Percentiles rank a stretch among this genome's conserved stretches.
These are phyloP conservation scores for Dictyostelium intermedium DNA, from an alignment of 78 protist species.

Conservation along the genomic window DNA sequence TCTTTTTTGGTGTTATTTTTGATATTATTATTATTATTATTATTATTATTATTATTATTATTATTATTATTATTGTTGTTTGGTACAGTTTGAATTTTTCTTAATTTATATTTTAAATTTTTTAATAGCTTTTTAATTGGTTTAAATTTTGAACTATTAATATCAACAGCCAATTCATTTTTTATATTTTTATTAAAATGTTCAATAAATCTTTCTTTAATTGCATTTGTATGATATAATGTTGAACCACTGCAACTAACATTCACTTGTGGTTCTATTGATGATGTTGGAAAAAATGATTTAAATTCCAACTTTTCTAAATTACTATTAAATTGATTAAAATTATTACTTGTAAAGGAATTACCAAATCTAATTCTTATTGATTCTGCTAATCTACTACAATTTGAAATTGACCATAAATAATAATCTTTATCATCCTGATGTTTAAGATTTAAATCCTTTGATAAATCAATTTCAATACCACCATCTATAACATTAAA, in stretches of 20 bases:
- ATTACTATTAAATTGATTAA: background rate
- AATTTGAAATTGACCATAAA: conserved; percentile 52
- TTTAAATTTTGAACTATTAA: background rate
- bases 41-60: background rate
- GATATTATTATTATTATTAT: background rate
- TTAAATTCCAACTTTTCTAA: background rate
- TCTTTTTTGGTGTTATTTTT: too few species aligned
- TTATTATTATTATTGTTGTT: background rate
- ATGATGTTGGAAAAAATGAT: background rate
- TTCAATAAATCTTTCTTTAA: conserved; percentile 30
- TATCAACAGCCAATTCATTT: background rate
- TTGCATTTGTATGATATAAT: conserved; percentile 44
- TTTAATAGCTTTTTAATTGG: background rate
- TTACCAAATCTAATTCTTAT: conserved; percentile 33
- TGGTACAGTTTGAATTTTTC: background rate
- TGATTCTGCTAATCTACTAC: conserved; percentile 45
- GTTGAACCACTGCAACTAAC: background rate
- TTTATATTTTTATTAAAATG: background rate
- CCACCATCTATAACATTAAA: background rate
- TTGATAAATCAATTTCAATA: background rate
- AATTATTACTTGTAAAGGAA: background rate
- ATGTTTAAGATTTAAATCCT: background rate
- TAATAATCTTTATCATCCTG: background rate
- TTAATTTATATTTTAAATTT: background rate
- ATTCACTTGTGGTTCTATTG: background rate